Evolutionary conservation across 306 rosid genomes (phyloP).

Genomic region (Carpinus fangiana): DNA sequence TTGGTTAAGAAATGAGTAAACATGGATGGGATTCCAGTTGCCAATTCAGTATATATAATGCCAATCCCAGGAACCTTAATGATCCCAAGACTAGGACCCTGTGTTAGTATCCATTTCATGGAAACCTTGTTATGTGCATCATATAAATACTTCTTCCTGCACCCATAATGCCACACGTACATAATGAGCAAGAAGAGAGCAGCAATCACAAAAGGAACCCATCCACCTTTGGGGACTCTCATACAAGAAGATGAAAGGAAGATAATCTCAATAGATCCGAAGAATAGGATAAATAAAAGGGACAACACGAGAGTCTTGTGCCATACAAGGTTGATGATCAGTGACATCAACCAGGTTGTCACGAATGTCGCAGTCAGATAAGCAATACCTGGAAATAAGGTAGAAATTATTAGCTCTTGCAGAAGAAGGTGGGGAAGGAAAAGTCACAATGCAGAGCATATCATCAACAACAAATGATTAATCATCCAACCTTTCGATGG

Average conservation of each 20-base stretch:
- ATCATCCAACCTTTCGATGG: not conserved
- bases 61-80: conserved; percentile 94
- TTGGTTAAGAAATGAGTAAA: conserved; percentile 88
- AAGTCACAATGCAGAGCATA: not conserved
- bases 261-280: conserved; percentile 63
- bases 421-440: conserved; percentile 11
- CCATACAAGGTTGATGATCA: conserved; percentile 85
- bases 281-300: conserved; percentile 54
- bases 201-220: conserved; percentile 73
- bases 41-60: conserved; percentile 85
- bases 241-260: conserved; percentile 66
- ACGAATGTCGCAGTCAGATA: conserved; percentile 52
- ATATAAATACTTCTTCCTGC: conserved; percentile 65
- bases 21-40: conserved; percentile 79
- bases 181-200: conserved; percentile 58
- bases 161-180: conserved; percentile 90
- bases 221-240: conserved; percentile 78
- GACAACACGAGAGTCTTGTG: conserved; percentile 49
- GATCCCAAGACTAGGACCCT: conserved; percentile 92
- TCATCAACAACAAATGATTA: not conserved
- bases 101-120: conserved; percentile 67
- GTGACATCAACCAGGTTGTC: conserved; percentile 66
- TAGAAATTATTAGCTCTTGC: conserved; percentile 22
- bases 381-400: conserved; percentile 66
- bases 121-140: conserved; percentile 92